Base-by-base conservation (phyloP, 805 yeast genomes). In the Metschnikowia lachancei region DNA sequence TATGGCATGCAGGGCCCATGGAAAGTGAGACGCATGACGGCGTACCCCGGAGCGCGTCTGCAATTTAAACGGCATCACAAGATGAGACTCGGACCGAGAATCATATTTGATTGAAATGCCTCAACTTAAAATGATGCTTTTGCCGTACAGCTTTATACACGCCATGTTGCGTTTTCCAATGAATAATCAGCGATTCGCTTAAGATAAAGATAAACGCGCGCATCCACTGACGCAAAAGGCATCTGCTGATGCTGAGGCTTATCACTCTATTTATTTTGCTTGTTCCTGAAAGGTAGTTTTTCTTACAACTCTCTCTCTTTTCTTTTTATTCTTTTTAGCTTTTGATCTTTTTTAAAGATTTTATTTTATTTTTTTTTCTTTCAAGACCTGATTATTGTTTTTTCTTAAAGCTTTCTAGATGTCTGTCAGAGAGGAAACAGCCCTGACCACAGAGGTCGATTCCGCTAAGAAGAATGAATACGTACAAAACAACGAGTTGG, bases 401-500 rank as follows among this genome's bases (percentile, higher is more conserved):
- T 22, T 22, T 22, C 8, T 5, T 22, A 22, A 22, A 22, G 24
- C 24, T 22, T 4, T 20, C 39, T 11, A 16, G 18, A 50, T 50
- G 53, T 45, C 53, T 19, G 19, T 20, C 11, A 45, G 40, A 12
- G 48, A 46, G 14, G 42, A 31, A 18, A 50, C 36, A 14, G 35
- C 32, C 18, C 35, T 40, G 34, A 43, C 37, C 39, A 31, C 41
- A 22, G 48, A 46, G 30, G 35, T 34, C 16, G 50, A 41, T 6
- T 34, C 46, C 28, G 41, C 46, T 24, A 37, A 41, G 37, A 41
- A 33, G 29, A 37, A 36, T 24, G 39, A 36, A n/a, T 40, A 41
- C 20, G 45, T 37, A 14, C 41, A 45, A 30, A 34, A 46, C 41
- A 26, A 24, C 13, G 53, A 46, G 16, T 36, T 52, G 36, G 56